phyloP scores from a whole-genome alignment of 2,329 filamentous ascomycete species.

The Monilinia laxa region DNA sequence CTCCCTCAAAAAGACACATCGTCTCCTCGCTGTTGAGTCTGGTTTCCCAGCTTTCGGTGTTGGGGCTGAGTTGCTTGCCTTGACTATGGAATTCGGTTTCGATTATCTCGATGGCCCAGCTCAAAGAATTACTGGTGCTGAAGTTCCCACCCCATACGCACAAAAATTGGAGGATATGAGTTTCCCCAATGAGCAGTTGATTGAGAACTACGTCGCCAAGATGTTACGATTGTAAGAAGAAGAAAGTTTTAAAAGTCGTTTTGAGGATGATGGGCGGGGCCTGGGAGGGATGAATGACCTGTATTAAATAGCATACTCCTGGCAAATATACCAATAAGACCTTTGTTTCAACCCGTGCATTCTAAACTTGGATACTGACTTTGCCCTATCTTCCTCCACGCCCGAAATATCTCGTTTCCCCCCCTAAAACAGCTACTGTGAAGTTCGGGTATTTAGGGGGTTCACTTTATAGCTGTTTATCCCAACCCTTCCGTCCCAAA shows the following conservation, averaged over 20 bases:
- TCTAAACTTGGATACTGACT: background rate
- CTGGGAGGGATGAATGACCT: constrained; percentile 7
- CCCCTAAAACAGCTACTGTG: background rate
- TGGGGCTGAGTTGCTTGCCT: constrained; percentile 84
- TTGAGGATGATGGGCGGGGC: constrained; percentile 4
- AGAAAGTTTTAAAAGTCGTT: constrained; percentile 3
- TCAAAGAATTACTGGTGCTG: constrained; percentile 90
- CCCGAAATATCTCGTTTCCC: background rate
- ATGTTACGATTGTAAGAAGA: constrained; percentile 69
- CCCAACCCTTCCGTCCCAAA: too few species aligned
- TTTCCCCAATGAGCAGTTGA: constrained; percentile 88
- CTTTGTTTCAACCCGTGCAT: constrained; percentile 11
- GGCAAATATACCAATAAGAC: constrained; percentile 21
- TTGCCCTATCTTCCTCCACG: too few species aligned
- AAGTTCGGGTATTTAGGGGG: background rate
- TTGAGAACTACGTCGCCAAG: constrained; percentile 86
- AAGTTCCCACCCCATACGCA: constrained; percentile 96
- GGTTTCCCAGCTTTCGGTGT: constrained; percentile 96
- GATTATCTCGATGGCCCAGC: constrained; percentile 96
- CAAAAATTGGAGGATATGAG: constrained; percentile 89
- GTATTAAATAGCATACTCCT: constrained; percentile 21
- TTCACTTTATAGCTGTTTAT: background rate
- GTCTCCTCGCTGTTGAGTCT: constrained; percentile 87
- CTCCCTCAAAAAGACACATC: constrained; percentile 97
- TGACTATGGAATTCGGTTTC: constrained; percentile 96